phyloP scores from a whole-genome alignment of 1,284 basidiomycete species.

The Sporisorium scitamineum region DNA sequence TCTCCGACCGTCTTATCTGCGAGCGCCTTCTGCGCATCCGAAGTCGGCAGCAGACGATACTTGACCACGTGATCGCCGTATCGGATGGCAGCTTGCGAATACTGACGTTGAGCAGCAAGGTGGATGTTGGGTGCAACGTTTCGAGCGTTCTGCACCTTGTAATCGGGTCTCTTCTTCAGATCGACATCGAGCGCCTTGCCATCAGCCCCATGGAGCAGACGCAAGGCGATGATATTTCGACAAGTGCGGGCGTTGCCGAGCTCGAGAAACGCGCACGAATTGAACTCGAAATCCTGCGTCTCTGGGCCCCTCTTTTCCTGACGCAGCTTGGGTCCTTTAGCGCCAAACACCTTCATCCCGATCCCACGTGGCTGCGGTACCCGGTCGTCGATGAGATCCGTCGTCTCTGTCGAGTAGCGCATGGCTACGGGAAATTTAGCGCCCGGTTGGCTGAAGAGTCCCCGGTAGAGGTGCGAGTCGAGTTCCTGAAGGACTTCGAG shows the following conservation, averaged over 20 bases:
- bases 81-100: constrained; percentile 57
- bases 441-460: constrained; percentile 51
- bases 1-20: constrained; percentile 26
- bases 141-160: constrained; percentile 53
- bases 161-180: constrained; percentile 53
- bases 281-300: constrained; percentile 65
- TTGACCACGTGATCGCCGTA: constrained; percentile 64
- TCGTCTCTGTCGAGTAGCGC: constrained; percentile 57
- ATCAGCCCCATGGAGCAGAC: constrained; percentile 50
- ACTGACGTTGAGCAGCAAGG: constrained; percentile 55
- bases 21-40: constrained; percentile 39
- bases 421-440: constrained; percentile 50
- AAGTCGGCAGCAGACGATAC: constrained; percentile 52
- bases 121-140: constrained; percentile 52
- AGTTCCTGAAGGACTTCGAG: constrained; percentile 46
- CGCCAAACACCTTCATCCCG: constrained; percentile 60
- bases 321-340: constrained; percentile 46
- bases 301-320: constrained; percentile 46
- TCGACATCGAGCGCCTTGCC: constrained; percentile 35
- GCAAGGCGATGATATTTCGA: constrained; percentile 42
- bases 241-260: constrained; percentile 40
- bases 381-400: constrained; percentile 54
- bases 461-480: constrained; percentile 58
- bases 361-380: constrained; percentile 60
- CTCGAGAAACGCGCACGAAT: constrained; percentile 47